Conservation (phyloP, 2,329 filamentous ascomycete genomes). For the Celoporthe dispersa region DNA sequence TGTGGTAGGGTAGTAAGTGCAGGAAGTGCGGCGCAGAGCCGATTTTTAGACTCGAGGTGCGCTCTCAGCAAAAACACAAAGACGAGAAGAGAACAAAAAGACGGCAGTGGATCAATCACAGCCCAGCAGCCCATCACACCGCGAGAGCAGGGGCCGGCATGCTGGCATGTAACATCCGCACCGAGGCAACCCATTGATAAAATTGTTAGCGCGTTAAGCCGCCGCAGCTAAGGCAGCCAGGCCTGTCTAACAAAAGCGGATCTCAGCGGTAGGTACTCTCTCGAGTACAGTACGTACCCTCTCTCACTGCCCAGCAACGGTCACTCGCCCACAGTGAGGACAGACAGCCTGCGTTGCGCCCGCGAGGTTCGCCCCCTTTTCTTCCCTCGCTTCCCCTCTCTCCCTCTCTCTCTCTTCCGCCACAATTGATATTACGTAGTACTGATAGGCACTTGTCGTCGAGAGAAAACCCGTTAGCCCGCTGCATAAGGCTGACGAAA, state of each 20-base stretch:
- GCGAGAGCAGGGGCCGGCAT: not conserved
- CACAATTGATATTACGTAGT: not conserved
- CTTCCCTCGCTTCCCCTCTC: no score
- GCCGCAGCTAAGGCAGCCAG: not conserved
- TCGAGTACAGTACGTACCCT: not conserved
- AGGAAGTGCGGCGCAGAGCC: constrained; percentile 6
- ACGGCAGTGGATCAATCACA: not conserved
- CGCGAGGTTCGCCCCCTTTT: not conserved
- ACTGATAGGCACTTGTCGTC: not conserved
- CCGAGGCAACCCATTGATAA: not conserved
- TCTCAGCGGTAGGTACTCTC: not conserved
- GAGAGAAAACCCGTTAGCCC: not conserved
- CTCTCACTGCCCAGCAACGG: not conserved
- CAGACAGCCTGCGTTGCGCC: not conserved
- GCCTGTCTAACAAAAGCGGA: constrained; percentile 8
- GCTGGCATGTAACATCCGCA: not conserved
- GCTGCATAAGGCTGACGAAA: not conserved
- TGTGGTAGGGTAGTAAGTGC: not conserved
- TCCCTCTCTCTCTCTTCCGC: not conserved
- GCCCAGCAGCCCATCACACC: not conserved
- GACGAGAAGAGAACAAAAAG: not conserved
- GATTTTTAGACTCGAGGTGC: constrained; percentile 6
- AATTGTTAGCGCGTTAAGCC: constrained; percentile 18
- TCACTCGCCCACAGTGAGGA: not conserved
- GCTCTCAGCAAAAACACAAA: not conserved